A percentile compares a stretch with the other conserved stretches of the same genome.
Conservation (phyloP, 176 grass and related monocot genomes). For the Phoenix dactylifera region DNA sequence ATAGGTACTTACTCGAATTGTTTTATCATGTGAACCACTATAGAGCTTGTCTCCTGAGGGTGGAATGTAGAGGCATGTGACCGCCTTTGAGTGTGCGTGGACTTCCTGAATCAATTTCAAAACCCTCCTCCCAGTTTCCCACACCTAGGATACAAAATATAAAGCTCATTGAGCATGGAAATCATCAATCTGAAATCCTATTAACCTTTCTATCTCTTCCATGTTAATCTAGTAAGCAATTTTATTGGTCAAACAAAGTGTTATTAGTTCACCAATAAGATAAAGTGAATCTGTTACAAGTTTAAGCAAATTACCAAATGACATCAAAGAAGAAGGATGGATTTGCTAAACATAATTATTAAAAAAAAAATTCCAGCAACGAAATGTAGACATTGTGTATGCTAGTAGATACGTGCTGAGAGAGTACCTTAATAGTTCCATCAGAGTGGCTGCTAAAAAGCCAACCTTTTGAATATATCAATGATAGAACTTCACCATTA, state of each 20-base stretch:
- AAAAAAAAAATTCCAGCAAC: background rate
- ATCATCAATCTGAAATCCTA: too few relatives aligned
- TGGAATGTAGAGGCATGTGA: conserved; percentile 2
- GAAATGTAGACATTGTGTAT: background rate
- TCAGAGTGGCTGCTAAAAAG: conserved; percentile 2
- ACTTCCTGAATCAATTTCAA: conserved; percentile 4
- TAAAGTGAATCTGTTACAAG: too few relatives aligned
- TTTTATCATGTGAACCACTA: conserved; percentile 3
- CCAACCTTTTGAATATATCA: background rate
- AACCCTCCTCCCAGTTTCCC: background rate
- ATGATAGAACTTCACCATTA: background rate
- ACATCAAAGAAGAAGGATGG: too few relatives aligned
- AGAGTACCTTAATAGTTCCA: conserved; percentile 1
- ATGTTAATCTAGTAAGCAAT: too few relatives aligned
- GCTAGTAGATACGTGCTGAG: background rate
- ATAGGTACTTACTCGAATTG: background rate
- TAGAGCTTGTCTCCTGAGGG: conserved; percentile 1
- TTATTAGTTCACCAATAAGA: too few relatives aligned
- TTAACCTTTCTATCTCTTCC: too few relatives aligned
- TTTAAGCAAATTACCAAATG: too few relatives aligned
- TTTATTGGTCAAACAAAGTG: too few relatives aligned
- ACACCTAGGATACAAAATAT: background rate
- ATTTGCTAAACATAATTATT: too few relatives aligned
- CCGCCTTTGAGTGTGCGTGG: background rate
- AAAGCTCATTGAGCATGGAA: background rate